Base-by-base conservation (phyloP, 148 eudicot species). In the Silene conica region DNA sequence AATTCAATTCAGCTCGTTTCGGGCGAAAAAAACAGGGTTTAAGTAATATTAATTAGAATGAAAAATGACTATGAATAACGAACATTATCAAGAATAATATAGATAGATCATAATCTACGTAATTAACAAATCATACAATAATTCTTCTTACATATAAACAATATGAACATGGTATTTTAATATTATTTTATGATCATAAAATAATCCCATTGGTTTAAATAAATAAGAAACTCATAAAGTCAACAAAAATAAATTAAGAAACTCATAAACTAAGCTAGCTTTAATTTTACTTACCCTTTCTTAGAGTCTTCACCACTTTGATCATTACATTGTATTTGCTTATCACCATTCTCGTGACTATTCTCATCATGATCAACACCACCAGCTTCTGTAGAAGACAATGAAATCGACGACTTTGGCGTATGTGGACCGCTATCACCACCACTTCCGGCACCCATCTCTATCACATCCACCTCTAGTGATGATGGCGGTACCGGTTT, bases 351-450 rank as follows among this genome's bases (percentile, higher is more conserved):
- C 67, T 73, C 82, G 70, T 55, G 69, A 0, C 75, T 77, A 52
- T 73, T 66, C 31, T 25, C 26, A 9, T 69, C 81, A n/a, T n/a
- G n/a, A n/a, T 81, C 88, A 7, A 63, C 86, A 15, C 61, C 52
- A 12, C 83, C 88, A n/a, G 81, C 93, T 74, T 91, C 93, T 4
- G 80, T 84, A 3, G 96, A 91, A 0, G 92, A 84, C 1, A 86
- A 86, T 1, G 91, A 83, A 38, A 82, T 79, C 16, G 92, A 86
- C 59, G 93, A 91, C 81, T 86, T 87, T 1, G 91, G 96, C 0
- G 93, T 89, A 1, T 57, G 57, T n/a, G 83, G 83, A 31, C 31
- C 66, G 28, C 72, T 76, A 43, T 73, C 73, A 62, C 77, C 50
- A 12, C 80, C 77, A 26, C 54, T 19, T 0, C 23, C 71, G 21